A percentile compares a stretch with the other conserved stretches of the same genome.
phyloP scores from a whole-genome alignment of 805 yeast species.

The Torulaspora quercuum region DNA sequence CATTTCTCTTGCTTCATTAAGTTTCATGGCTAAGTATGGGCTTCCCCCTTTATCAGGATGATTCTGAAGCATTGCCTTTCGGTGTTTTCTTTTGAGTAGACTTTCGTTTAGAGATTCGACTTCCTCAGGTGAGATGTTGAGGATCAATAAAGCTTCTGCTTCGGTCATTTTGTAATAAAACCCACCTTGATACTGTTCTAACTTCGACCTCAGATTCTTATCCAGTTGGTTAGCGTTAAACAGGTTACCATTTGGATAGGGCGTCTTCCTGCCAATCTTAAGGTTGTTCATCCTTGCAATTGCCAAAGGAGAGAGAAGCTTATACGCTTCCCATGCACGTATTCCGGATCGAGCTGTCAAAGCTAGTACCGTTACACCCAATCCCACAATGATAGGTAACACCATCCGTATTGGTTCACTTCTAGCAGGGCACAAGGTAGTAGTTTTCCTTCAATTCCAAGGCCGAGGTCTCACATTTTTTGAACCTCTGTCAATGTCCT shows the following conservation, averaged over 20 bases:
- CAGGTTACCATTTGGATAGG: constrained; percentile 13
- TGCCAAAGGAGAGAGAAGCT: constrained; percentile 26
- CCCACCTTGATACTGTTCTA: constrained; percentile 51
- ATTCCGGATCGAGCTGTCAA: constrained; percentile 29
- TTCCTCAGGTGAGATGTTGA: constrained; percentile 56
- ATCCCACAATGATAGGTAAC: constrained; percentile 32
- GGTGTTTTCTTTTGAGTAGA: constrained; percentile 71
- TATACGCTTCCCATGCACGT: constrained; percentile 33
- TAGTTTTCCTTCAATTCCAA: too few species aligned
- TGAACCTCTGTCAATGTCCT: too few species aligned
- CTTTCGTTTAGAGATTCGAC: constrained; percentile 47
- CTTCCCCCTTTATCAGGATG: constrained; percentile 97
- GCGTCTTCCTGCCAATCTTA: constrained; percentile 11
- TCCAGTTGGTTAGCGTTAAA: constrained; percentile 20
- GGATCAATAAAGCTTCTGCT: constrained; percentile 62
- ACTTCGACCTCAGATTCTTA: constrained; percentile 12
- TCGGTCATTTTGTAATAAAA: constrained; percentile 65
- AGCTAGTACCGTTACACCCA: constrained; percentile 31
- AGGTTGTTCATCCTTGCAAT: constrained; percentile 33
- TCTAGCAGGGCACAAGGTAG: too few species aligned
- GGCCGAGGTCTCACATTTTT: too few species aligned
- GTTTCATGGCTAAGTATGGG: constrained; percentile 82
- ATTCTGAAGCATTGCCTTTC: constrained; percentile 79
- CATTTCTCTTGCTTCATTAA: constrained; percentile 87
- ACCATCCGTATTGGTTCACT: constrained; percentile 25